Evolutionary conservation across 352 stramenopile genomes (phyloP), one percentile per base, ranked within the genome.

Genomic region (Globisporangium apiculatum): DNA sequence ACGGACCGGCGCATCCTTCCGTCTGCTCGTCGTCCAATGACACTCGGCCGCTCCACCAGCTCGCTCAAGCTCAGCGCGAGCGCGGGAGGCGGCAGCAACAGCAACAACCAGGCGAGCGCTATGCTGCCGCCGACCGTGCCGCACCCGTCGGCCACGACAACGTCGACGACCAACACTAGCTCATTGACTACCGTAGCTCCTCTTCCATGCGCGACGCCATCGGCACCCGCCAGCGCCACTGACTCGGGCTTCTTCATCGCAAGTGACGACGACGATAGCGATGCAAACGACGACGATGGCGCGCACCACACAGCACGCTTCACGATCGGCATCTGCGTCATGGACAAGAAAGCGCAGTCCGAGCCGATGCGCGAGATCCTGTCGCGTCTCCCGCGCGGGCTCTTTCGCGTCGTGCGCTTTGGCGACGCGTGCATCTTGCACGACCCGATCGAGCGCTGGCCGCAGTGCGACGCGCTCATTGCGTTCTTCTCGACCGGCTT

Each of bases 401-500:
- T 85, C n/a, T 99, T 99, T 70, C 78, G 97, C 67, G 82, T 99
- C 48, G 88, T 99, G 17, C 92, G 98, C 54, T 99, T 99, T 74
- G 95, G 96, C 6, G 96, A 99, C 76, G 73, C 96, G 51, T 75
- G 86, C 53, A 99, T 99, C 57, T 67, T 99, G 15, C 80, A 99
- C 66, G 59, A 90, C 35, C 84, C 92, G 5, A 83, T 99, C 11
- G 96, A 98, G 45, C 45, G 68, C 6, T 98, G 95, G 95, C 96
- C 96, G 1, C 66, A 83, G 51, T 98, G 94, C 65, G 96, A 99
- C 68, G 96, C 96, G 24, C 79, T 99, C 31, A 98, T 99, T 66
- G 87, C 96, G 43, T 99, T 99, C 70, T 99, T 98, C 76, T 99
- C 91, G 0, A 85, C 91, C 37, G 97, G 96, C 1, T 99, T 99